phyloP scores from a whole-genome alignment of 164 flowering plant species.

The Houttuynia cordata region DNA sequence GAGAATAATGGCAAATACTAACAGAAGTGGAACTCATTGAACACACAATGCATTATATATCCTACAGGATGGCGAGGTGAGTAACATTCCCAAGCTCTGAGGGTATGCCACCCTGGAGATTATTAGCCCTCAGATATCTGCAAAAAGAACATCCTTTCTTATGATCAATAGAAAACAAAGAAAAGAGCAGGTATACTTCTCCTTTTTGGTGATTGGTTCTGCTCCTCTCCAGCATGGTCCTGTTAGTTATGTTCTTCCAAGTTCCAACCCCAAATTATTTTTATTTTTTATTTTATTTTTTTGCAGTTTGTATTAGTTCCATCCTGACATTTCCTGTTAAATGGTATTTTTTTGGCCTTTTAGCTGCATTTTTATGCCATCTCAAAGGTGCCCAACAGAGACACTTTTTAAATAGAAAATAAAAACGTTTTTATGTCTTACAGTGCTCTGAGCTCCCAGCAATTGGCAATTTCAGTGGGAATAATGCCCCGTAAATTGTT shows the following conservation, averaged over 20 bases:
- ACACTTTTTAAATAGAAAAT: too few relatives aligned
- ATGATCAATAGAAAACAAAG: too few relatives aligned
- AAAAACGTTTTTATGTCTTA: slow-evolving; percentile 21
- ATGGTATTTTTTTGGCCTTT: too few relatives aligned
- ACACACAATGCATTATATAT: not conserved
- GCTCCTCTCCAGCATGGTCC: too few relatives aligned
- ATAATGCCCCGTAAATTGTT: slow-evolving; percentile 78
- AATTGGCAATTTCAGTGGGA: slow-evolving; percentile 69
- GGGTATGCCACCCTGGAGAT: slow-evolving; percentile 92
- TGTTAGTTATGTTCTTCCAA: too few relatives aligned
- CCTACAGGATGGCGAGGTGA: slow-evolving; percentile 64
- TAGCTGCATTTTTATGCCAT: not conserved
- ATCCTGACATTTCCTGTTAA: too few relatives aligned
- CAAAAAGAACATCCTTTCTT: not conserved
- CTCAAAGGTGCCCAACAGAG: not conserved
- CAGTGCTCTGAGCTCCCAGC: slow-evolving; percentile 80
- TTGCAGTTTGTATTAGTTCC: too few relatives aligned
- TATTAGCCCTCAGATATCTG: slow-evolving; percentile 85
- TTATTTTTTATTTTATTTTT: too few relatives aligned
- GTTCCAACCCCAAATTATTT: too few relatives aligned
- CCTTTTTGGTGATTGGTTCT: too few relatives aligned
- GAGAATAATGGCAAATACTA: not conserved
- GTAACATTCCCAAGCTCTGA: slow-evolving; percentile 73
- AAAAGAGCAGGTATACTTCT: too few relatives aligned
- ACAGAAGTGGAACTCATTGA: not conserved